Conservation (phyloP, 208 protist species). For the Pavlovales sp. region DNA sequence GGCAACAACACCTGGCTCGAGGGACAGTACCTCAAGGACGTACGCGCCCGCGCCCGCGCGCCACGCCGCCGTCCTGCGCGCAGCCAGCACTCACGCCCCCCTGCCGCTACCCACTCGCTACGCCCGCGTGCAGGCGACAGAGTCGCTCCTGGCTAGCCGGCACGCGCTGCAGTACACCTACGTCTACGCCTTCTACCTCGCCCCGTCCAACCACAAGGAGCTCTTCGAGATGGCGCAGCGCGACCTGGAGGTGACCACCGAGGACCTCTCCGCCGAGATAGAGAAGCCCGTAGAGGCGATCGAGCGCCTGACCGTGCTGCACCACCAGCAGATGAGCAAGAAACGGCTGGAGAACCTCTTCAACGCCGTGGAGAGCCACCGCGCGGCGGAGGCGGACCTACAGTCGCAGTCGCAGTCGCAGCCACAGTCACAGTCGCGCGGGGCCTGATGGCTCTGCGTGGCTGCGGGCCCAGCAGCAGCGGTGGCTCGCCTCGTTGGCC, state of each 20-base stretch:
- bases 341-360: constrained; percentile 14
- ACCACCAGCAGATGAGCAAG: constrained; percentile 23
- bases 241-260: constrained; percentile 14
- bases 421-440: no score
- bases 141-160: constrained; percentile 6
- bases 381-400: background rate
- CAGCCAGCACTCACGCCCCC: no score
- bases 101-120: no score
- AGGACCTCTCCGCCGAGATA: constrained; percentile 26
- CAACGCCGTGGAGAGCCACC: background rate
- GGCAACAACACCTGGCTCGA: constrained; percentile 20
- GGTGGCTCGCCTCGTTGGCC: no score
- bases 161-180: constrained; percentile 40
- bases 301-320: background rate
- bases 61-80: no score
- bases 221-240: constrained; percentile 36
- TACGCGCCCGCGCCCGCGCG: no score
- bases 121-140: background rate
- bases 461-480: no score
- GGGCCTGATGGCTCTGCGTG: no score
- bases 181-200: constrained; percentile 38
- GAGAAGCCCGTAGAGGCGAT: constrained; percentile 28
- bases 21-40: constrained; percentile 15
- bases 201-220: background rate
- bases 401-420: no score